phyloP scores from a whole-genome alignment of 768 basidiomycete species.

The Psilocybe azurescens region DNA sequence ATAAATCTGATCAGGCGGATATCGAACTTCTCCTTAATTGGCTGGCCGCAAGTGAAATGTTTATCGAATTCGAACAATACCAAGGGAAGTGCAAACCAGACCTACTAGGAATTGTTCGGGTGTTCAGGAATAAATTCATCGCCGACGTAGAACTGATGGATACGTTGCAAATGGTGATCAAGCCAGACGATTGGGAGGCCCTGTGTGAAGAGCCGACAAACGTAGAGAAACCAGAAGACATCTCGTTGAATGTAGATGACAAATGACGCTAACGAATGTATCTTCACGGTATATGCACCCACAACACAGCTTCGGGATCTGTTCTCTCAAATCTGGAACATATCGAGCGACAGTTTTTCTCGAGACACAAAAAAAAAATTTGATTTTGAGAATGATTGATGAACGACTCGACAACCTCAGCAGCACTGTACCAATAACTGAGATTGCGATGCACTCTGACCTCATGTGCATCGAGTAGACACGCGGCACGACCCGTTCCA shows the following conservation, averaged over 20 bases:
- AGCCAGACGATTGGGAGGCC: conserved; percentile 26
- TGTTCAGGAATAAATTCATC: conserved; percentile 15
- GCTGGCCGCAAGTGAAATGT: conserved; percentile 27
- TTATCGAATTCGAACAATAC: conserved; percentile 28
- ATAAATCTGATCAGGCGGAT: conserved; percentile 23
- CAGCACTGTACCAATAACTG: conserved; percentile 16
- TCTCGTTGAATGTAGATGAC: too few species aligned
- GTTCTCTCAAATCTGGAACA: neutral
- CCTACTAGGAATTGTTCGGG: conserved; percentile 23
- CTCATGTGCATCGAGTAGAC: conserved; percentile 13
- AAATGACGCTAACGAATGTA: too few species aligned
- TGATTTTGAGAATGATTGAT: conserved; percentile 11
- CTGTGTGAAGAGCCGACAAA: conserved; percentile 21
- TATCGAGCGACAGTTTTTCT: neutral
- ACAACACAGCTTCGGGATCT: too few species aligned
- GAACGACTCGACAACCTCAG: conserved; percentile 14
- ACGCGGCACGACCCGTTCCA: conserved; percentile 14
- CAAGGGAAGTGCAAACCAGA: conserved; percentile 26
- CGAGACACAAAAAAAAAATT: neutral
- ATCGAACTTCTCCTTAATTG: conserved; percentile 27
- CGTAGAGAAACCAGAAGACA: too few species aligned
- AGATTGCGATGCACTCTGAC: conserved; percentile 10
- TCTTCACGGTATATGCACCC: too few species aligned
- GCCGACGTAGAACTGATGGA: conserved; percentile 20
- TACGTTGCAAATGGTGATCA: conserved; percentile 20